A percentile compares a stretch with the other conserved stretches of the same genome.
These are phyloP conservation scores for Calycina herbarum DNA, from an alignment of 2,329 filamentous ascomycete genomes.

Conservation along the genomic window DNA sequence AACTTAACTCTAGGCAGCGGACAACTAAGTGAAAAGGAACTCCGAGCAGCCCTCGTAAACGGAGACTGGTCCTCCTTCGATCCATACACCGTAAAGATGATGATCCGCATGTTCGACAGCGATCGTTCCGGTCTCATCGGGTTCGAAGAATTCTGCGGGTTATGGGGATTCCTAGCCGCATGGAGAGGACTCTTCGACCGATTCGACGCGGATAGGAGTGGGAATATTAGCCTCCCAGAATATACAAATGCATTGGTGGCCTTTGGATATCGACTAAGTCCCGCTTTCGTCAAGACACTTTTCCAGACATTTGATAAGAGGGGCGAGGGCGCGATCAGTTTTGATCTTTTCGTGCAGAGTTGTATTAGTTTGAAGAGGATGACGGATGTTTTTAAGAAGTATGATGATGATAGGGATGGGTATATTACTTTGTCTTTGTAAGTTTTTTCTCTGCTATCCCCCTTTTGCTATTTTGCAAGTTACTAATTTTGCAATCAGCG, in stretches of 20 bases:
- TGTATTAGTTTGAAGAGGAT: conserved; percentile 97
- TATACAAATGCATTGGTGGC: conserved; percentile 88
- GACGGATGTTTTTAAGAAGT: conserved; percentile 99
- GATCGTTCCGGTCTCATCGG: conserved; percentile 86
- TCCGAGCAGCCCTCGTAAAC: conserved; percentile 89
- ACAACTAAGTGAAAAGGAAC: conserved; percentile 80
- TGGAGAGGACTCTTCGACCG: conserved; percentile 95
- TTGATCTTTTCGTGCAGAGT: conserved; percentile 96
- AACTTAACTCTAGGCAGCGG: conserved; percentile 59
- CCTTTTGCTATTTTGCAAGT: conserved; percentile 5
- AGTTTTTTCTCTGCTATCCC: conserved; percentile 14
- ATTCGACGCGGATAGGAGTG: conserved; percentile 84
- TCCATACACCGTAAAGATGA: conserved; percentile 91
- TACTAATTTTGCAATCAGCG: conserved; percentile 25
- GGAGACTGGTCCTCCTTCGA: conserved; percentile 96
- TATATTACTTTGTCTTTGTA: conserved; percentile 79
- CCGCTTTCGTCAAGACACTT: conserved; percentile 78
- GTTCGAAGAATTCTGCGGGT: conserved; percentile 92
- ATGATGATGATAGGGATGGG: conserved; percentile 94
- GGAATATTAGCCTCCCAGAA: conserved; percentile 82
- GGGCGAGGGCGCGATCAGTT: conserved; percentile 72
- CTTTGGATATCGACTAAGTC: conserved; percentile 89
- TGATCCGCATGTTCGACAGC: conserved; percentile 99
- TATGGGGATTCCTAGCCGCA: conserved; percentile 93
- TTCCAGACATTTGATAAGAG: conserved; percentile 89